A percentile compares a stretch with the other conserved stretches of the same genome.
Conservation (phyloP, 768 basidiomycete genomes). For the Amanita pallidorosea region DNA sequence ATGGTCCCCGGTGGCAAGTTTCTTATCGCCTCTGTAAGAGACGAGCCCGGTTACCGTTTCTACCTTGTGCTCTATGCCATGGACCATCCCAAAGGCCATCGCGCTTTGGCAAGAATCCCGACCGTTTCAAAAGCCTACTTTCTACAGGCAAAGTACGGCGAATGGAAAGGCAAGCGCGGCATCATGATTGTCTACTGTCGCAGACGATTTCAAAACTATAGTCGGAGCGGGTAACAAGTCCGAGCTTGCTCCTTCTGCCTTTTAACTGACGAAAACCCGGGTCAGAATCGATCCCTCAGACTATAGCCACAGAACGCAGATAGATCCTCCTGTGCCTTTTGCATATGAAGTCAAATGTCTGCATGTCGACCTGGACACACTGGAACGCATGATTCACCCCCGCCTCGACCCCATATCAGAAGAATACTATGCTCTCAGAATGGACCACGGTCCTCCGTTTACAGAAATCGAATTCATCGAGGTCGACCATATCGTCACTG, state of each 20-base stretch:
- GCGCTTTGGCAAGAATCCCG: conserved; percentile 35
- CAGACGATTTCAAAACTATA: conserved; percentile 20
- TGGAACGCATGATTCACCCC: conserved; percentile 36
- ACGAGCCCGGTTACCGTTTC: conserved; percentile 31
- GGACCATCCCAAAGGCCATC: conserved; percentile 39
- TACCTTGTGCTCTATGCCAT: conserved; percentile 43
- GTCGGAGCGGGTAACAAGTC: conserved; percentile 1
- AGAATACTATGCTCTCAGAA: conserved; percentile 17
- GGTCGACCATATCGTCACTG: conserved; percentile 3
- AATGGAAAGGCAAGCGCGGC: conserved; percentile 28
- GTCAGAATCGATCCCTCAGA: conserved; percentile 26
- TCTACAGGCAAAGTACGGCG: conserved; percentile 52
- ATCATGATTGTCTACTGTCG: conserved; percentile 47
- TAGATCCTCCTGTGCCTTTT: conserved; percentile 33
- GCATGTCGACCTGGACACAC: conserved; percentile 25
- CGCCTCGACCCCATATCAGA: conserved; percentile 23
- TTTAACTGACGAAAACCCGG: not conserved
- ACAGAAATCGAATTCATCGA: conserved; percentile 4
- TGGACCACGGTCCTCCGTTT: conserved; percentile 1
- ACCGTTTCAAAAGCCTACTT: conserved; percentile 43
- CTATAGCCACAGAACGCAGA: conserved; percentile 21
- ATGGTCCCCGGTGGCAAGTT: conserved; percentile 61
- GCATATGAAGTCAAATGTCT: conserved; percentile 35
- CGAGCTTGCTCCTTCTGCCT: not conserved
- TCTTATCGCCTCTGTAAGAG: conserved; percentile 48